phyloP scores from a whole-genome alignment of 345 rosid species.

The Eucalyptus shirleyi region DNA sequence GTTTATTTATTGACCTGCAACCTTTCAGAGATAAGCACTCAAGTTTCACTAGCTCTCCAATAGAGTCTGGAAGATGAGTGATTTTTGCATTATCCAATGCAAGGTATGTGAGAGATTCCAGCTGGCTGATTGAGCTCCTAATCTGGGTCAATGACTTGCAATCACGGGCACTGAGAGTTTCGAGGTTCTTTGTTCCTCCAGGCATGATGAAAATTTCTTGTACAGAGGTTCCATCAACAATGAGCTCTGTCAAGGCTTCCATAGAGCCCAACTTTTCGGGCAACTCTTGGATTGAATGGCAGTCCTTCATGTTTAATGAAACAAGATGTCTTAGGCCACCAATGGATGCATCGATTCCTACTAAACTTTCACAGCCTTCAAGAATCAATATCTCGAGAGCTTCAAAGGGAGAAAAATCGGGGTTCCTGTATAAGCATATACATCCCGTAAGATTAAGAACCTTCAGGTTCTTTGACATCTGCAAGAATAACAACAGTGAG shows the following conservation, averaged over 20 bases:
- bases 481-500: background rate
- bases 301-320: constrained; percentile 1
- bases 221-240: constrained; percentile 1
- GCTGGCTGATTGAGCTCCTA: background rate
- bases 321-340: background rate
- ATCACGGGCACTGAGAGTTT: background rate
- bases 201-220: background rate
- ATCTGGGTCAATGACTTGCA: background rate
- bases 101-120: background rate
- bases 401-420: background rate
- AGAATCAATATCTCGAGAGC: constrained; percentile 2
- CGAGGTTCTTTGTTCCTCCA: background rate
- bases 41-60: background rate
- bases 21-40: background rate
- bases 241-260: background rate
- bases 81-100: background rate
- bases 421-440: background rate
- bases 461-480: constrained; percentile 3
- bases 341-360: background rate
- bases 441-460: constrained; percentile 4
- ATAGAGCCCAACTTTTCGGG: background rate
- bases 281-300: background rate
- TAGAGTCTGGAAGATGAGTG: constrained; percentile 1
- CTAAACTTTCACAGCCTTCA: constrained; percentile 2
- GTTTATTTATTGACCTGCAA: background rate